These are phyloP conservation scores for Cladosporium sp. DNA, from an alignment of 2,329 filamentous ascomycete genomes.

Conservation along the genomic window DNA sequence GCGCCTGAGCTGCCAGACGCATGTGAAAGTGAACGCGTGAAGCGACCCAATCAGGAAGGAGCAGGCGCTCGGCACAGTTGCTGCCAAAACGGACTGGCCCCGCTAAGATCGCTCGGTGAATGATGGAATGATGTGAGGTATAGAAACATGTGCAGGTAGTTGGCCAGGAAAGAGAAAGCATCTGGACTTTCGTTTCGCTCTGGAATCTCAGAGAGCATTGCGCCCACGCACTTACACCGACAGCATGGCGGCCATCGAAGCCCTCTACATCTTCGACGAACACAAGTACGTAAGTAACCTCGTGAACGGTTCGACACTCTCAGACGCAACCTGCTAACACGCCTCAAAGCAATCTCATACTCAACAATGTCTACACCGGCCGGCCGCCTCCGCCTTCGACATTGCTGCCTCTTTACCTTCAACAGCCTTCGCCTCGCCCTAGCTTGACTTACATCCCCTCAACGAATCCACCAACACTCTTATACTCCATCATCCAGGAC, in stretches of 20 bases:
- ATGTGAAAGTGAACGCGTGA: too few species aligned
- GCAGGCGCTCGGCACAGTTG: too few species aligned
- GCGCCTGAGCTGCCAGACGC: too few species aligned
- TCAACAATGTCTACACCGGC: conserved; percentile 84
- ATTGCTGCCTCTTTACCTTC: conserved; percentile 81
- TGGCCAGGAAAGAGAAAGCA: too few species aligned
- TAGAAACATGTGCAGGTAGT: too few species aligned
- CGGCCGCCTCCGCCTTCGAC: conserved; percentile 72
- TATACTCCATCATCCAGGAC: conserved; percentile 84
- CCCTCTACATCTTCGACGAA: conserved; percentile 95
- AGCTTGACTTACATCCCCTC: conserved; percentile 81
- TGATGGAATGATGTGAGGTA: too few species aligned
- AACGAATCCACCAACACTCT: conserved; percentile 77
- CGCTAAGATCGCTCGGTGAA: too few species aligned
- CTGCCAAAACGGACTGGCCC: too few species aligned
- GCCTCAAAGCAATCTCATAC: conserved; percentile 60
- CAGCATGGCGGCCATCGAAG: conserved; percentile 72
- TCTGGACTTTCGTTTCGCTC: too few species aligned
- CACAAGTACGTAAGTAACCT: conserved; percentile 63
- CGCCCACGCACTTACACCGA: not conserved
- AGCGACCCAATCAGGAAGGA: too few species aligned
- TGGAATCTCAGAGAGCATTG: too few species aligned
- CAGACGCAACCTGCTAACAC: conserved; percentile 13
- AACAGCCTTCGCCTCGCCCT: conserved; percentile 74
- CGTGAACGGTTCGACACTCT: conserved; percentile 12